Conservation (phyloP, 2,329 filamentous ascomycete species). For the Lecanicillium sp. region DNA sequence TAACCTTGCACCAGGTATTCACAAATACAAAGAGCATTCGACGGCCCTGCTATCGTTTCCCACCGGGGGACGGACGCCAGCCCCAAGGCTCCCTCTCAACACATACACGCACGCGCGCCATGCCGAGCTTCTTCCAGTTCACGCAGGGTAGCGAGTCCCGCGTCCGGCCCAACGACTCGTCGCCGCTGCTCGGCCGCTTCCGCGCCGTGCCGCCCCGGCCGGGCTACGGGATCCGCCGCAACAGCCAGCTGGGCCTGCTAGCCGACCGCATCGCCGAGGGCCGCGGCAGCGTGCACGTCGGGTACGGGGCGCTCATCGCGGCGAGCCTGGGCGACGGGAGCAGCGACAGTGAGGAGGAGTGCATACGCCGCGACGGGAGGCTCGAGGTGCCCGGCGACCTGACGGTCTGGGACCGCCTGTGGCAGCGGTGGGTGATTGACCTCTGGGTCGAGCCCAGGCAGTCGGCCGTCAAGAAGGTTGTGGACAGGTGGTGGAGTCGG, state of each 20-base stretch:
- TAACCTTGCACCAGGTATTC: no score
- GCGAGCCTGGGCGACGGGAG: constrained; percentile 33
- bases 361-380: constrained; percentile 21
- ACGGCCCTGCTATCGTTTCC: no score
- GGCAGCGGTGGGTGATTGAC: constrained; percentile 38
- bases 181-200: constrained; percentile 59
- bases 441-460: constrained; percentile 58
- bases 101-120: no score
- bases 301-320: constrained; percentile 49
- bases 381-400: constrained; percentile 21
- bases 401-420: constrained; percentile 27
- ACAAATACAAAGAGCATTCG: no score
- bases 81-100: neutral
- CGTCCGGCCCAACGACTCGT: constrained; percentile 46
- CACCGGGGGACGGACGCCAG: no score
- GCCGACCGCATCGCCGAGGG: constrained; percentile 29
- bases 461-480: constrained; percentile 49
- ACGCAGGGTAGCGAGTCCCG: constrained; percentile 58
- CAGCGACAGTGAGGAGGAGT: constrained; percentile 31
- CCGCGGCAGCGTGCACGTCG: constrained; percentile 50
- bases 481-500: constrained; percentile 58
- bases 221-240: constrained; percentile 23
- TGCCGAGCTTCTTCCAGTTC: constrained; percentile 63
- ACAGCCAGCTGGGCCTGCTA: constrained; percentile 35
- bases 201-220: constrained; percentile 51